Evolutionary conservation across 1,139 yeast genomes (phyloP), one percentile per base, ranked within the genome.

Genomic region (Komagataea norvegica): DNA sequence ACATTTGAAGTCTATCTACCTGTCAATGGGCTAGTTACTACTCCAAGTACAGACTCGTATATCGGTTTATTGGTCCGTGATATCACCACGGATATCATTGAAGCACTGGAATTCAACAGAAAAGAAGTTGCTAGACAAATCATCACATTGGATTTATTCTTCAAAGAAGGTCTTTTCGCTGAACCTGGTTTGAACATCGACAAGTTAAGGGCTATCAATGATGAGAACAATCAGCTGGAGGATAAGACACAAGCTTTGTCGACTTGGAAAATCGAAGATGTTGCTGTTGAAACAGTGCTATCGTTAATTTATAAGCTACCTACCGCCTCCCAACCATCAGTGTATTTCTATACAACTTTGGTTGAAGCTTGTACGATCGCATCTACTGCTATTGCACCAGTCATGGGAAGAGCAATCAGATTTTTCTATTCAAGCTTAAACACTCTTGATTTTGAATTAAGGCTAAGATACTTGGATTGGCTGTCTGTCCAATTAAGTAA

Each of bases 381-480:
- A 21, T 93, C 95, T 4, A 85, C 80, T 47, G 88, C 94, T 1
- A 81, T 89, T 56, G 97, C 97, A 1, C 96, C 96, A 3, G 95
- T 89, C 1, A 78, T 93, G 57, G 98, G 97, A 31, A 77, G 96
- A 48, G 95, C 96, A 3, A 81, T 93, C 49, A 74, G 97, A 51
- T 86, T 76, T 56, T 74, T 91, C 51, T 93, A 86, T 63, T 68
- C 74, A 33, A 72, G 85, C 55, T 61, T 85, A 40, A 79, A 74
- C 27, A 65, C 72, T 2, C 65, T 88, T 41, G 96, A 89, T 57
- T 77, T 77, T 47, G 96, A 88, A 59, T 65, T 85, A 38, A 74
- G 79, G 48, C 70, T 77, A 46, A 69, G 91, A 44, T 84, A 77
- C 49, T 67, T 87, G 54, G 94, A 86, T 59, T 93, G 98, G 98